Conservation (phyloP, 2,329 filamentous ascomycete species). For the Aspergillus clavatus region DNA sequence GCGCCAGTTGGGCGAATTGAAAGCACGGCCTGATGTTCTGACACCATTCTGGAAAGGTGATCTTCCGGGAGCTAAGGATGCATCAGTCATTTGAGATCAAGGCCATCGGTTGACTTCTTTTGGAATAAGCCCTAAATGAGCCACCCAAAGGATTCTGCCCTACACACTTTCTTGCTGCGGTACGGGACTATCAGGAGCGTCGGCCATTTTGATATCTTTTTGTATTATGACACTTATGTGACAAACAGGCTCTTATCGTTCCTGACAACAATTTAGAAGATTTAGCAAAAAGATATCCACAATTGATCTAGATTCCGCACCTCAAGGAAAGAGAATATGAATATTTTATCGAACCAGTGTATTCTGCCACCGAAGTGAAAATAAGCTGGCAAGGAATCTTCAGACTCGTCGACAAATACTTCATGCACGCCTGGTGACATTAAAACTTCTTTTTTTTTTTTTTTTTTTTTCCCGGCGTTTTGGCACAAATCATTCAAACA, state of each 20-base stretch:
- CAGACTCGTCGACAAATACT: neutral
- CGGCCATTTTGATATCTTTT: conserved; percentile 24
- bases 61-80: conserved; percentile 27
- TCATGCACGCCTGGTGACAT: neutral
- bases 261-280: neutral
- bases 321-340: neutral
- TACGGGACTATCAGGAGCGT: conserved; percentile 24
- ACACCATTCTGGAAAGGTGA: conserved; percentile 30
- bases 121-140: conserved; percentile 15
- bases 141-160: conserved; percentile 13
- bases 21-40: conserved; percentile 34
- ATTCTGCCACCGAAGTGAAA: neutral
- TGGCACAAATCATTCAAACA: conserved; percentile 13
- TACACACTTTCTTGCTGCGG: conserved; percentile 33
- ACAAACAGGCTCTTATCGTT: neutral
- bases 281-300: neutral
- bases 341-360: too few species aligned
- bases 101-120: conserved; percentile 2
- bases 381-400: neutral
- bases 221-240: neutral
- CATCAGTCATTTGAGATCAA: conserved; percentile 13
- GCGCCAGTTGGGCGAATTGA: conserved; percentile 41
- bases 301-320: neutral
- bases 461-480: too few species aligned
- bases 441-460: conserved; percentile 17